These are phyloP conservation scores for Pilaira anomala DNA, from an alignment of 192 early-diverging fungal species.

Conservation along the genomic window DNA sequence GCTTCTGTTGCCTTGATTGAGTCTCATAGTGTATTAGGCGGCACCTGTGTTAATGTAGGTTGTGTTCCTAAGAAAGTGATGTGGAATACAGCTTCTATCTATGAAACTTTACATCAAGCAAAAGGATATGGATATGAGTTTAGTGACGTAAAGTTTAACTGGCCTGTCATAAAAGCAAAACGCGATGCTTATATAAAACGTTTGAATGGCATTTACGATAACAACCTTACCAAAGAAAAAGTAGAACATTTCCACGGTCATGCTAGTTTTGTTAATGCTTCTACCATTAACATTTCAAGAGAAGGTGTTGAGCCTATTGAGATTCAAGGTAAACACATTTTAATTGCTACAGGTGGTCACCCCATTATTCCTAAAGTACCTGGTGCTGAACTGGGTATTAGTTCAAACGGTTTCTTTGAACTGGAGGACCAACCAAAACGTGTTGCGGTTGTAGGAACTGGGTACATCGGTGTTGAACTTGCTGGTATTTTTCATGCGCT, in stretches of 20 bases:
- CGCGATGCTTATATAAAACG: conserved; percentile 94
- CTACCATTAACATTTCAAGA: conserved; percentile 57
- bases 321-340: conserved; percentile 74
- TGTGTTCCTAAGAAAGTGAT: conserved; percentile 90
- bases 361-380: conserved; percentile 70
- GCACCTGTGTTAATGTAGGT: conserved; percentile 93
- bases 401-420: conserved; percentile 92
- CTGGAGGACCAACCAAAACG: conserved; percentile 85
- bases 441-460: conserved; percentile 81
- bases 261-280: conserved; percentile 76
- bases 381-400: conserved; percentile 84
- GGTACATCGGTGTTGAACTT: conserved; percentile 94
- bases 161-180: conserved; percentile 78
- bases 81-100: conserved; percentile 84
- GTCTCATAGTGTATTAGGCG: conserved; percentile 62
- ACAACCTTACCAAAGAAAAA: conserved; percentile 79
- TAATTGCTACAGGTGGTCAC: conserved; percentile 74
- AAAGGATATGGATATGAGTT: conserved; percentile 79
- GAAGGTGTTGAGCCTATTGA: conserved; percentile 18
- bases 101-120: conserved; percentile 84
- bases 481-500: conserved; percentile 88
- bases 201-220: conserved; percentile 95
- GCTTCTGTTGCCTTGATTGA: conserved; percentile 91
- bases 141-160: conserved; percentile 62
- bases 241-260: conserved; percentile 82